phyloP scores from a whole-genome alignment of 2,329 filamentous ascomycete species.

The Cercospora janseana region DNA sequence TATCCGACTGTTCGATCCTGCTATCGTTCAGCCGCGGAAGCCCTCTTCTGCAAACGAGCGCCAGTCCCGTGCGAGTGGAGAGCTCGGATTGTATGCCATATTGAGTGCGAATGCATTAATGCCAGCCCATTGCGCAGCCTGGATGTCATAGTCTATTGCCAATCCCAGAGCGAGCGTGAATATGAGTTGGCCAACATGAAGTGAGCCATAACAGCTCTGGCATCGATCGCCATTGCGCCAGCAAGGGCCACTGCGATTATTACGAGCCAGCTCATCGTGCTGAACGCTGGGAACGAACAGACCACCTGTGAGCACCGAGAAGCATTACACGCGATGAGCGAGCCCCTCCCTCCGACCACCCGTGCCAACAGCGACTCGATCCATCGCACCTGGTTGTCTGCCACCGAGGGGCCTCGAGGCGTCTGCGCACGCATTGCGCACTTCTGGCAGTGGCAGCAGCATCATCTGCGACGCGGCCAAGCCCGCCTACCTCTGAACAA shows the following conservation, averaged over 20 bases:
- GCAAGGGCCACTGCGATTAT: conserved; percentile 15
- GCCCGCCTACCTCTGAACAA: too few relatives aligned
- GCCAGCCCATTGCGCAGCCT: conserved; percentile 18
- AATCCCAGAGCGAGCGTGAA: conserved; percentile 15
- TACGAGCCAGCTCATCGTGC: conserved; percentile 16
- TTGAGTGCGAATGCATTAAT: conserved; percentile 55
- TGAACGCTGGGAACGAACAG: too few relatives aligned
- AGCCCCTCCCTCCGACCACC: background rate
- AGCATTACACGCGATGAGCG: background rate
- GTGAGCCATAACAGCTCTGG: conserved; percentile 19
- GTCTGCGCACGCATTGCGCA: too few relatives aligned
- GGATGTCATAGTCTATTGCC: conserved; percentile 19
- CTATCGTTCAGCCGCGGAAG: too few relatives aligned
- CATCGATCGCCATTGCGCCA: conserved; percentile 14
- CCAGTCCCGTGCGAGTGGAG: background rate
- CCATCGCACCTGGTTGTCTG: background rate
- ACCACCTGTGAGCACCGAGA: background rate
- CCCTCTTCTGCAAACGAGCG: background rate
- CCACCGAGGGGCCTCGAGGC: background rate
- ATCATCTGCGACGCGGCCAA: too few relatives aligned
- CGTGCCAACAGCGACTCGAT: too few relatives aligned
- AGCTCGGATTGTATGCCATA: conserved; percentile 46
- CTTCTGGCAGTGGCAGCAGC: too few relatives aligned
- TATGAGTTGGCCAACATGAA: conserved; percentile 21
- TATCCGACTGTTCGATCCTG: conserved; percentile 36